Evolutionary conservation across 139 green algal genomes (phyloP).

Genomic region (Ettlia oleoabundans): DNA sequence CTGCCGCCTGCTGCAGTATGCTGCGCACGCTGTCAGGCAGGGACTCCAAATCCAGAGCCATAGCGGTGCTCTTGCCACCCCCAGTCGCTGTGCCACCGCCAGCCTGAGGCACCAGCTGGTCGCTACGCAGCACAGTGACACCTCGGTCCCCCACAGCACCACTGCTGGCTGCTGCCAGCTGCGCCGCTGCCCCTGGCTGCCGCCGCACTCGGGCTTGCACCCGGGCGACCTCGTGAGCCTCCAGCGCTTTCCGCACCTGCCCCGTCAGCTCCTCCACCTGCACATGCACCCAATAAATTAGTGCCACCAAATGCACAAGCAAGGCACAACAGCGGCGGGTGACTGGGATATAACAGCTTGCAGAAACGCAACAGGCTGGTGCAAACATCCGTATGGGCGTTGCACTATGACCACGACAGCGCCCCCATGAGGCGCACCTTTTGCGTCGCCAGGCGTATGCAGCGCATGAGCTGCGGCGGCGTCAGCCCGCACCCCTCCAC

Average conservation of each 20-base stretch:
- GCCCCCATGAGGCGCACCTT: neutral
- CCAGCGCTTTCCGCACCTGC: conserved; percentile 60
- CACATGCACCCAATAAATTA: neutral
- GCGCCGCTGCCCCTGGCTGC: conserved; percentile 2
- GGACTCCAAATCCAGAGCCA: conserved; percentile 18
- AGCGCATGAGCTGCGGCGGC: conserved; percentile 52
- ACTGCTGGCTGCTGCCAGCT: neutral
- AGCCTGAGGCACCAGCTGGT: conserved; percentile 11
- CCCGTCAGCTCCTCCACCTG: conserved; percentile 52
- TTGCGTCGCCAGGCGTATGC: conserved; percentile 42
- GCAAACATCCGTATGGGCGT: no score
- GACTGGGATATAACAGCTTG: neutral
- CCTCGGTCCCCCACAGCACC: no score
- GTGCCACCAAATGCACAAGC: neutral
- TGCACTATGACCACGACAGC: neutral
- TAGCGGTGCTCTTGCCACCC: neutral
- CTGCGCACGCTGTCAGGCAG: conserved; percentile 31
- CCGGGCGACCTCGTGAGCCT: conserved; percentile 61
- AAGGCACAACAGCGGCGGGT: neutral
- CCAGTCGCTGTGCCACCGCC: neutral
- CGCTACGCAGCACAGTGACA: conserved; percentile 11
- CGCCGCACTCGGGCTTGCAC: conserved; percentile 55
- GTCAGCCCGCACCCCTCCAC: conserved; percentile 65
- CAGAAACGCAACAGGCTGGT: neutral
- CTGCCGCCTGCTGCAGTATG: conserved; percentile 14